Base-by-base conservation (phyloP, 805 yeast genomes). In the Starmerella lactis-condensi region DNA sequence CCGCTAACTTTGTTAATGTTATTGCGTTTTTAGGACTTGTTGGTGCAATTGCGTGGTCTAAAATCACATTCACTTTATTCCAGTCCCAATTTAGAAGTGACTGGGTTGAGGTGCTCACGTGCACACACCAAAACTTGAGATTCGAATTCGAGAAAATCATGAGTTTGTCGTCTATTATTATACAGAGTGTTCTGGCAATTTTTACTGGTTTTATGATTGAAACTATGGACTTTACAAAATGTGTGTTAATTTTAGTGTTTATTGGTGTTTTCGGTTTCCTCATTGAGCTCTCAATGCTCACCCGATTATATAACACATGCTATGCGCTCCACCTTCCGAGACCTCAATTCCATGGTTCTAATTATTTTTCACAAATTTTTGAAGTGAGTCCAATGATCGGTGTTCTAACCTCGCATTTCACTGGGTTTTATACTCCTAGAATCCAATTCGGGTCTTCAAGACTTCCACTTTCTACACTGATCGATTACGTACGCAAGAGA, bases 21-120 rank as follows among this genome's bases (percentile, higher is more conserved):
- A 6, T 26, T 2, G 19, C 14, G 7, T 9, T 29, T 10, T 13
- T 30, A 18, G 24, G 22, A 28, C 31, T 18, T 6, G 7, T 24
- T 14, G 4, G 5, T 14, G 20, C 11, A 10, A 12, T 30, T n/a
- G 24, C 33, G 11, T 24, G 31, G 37, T 29, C 31, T 14, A 31
- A 29, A 26, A 21, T 28, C 10, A 27, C 39, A 14, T 25, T 39
- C 8, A 20, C 29, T 8, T 24, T 38, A 5, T 42, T 32, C 31
- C 43, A 35, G 14, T 13, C 29, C 13, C 26, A 38, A 3, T 35
- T 41, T 29, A 31, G 44, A 15, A 28, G 29, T 15, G 50, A 45
- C 27, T 45, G 50, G 50, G 35, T 42, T n/a, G 38, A 34, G 17
- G 37, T 44, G 17, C 31, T 45, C 22, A 31, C 44, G n/a, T 42